Conservation (phyloP, 1,139 yeast genomes). For the Pichia sp. region DNA sequence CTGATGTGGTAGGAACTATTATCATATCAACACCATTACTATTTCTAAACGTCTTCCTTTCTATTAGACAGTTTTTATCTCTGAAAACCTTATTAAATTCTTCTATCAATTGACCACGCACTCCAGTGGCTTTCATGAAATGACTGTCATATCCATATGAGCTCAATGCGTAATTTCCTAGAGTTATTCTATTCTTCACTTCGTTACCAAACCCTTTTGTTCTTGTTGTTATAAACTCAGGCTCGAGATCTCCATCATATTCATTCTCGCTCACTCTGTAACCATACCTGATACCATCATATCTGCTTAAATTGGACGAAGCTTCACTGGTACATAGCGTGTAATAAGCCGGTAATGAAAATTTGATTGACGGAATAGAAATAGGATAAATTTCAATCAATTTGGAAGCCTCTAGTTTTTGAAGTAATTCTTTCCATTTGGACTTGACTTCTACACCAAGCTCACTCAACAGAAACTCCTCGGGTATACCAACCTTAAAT, state of each 20-base stretch:
- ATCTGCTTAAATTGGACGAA: slow-evolving; percentile 81
- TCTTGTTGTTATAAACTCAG: slow-evolving; percentile 50
- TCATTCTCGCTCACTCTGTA: slow-evolving; percentile 29
- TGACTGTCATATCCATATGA: slow-evolving; percentile 71
- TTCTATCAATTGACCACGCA: slow-evolving; percentile 49
- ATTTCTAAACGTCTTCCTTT: slow-evolving; percentile 25
- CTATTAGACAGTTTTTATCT: slow-evolving; percentile 36
- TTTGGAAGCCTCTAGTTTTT: slow-evolving; percentile 28
- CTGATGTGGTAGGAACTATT: slow-evolving; percentile 58
- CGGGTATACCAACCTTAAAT: slow-evolving; percentile 60
- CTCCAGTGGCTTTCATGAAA: slow-evolving; percentile 64
- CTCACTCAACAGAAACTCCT: slow-evolving; percentile 54
- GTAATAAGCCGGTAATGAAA: slow-evolving; percentile 76
- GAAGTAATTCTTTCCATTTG: slow-evolving; percentile 40
- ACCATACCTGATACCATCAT: slow-evolving; percentile 88
- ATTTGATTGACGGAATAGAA: slow-evolving; percentile 59
- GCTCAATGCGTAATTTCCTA: slow-evolving; percentile 82
- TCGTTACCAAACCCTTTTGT: slow-evolving; percentile 65
- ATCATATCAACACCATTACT: slow-evolving; percentile 49
- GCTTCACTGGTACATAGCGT: slow-evolving; percentile 92
- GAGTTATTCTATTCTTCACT: slow-evolving; percentile 70
- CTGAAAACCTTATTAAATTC: slow-evolving; percentile 64
- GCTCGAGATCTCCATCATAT: slow-evolving; percentile 12
- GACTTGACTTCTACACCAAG: slow-evolving; percentile 38
- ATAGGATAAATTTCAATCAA: slow-evolving; percentile 57